Evolutionary conservation across 257 asterid species (phyloP), one percentile per base, ranked within the genome.

Genomic region (Vinca minor): DNA sequence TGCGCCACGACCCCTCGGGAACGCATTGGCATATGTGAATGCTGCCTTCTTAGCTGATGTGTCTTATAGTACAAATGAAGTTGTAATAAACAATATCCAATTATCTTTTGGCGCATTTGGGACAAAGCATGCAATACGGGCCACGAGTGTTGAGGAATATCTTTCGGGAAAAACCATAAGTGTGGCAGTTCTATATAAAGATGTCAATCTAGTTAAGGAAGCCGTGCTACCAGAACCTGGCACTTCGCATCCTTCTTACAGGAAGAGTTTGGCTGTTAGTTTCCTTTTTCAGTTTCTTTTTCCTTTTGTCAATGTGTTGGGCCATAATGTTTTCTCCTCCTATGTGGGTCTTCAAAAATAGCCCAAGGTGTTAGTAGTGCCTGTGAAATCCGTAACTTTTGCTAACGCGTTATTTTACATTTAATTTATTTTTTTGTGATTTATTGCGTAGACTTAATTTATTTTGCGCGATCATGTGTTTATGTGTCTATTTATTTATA

Each of bases 21-120:
- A 74, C 72, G 90, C 94, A 8, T 70, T 86, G 72, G 86, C 94
- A 26, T 86, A 86, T 67, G 44, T 78, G 53, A 83, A 83, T 61
- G 85, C 88, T 56, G 81, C 90, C 34, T 86, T 86, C 78, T 72
- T 78, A 66, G 90, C 83, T 48, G 85, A 77, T 66, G 67, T 81
- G 69, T 81, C 83, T 63, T 52, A 8, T 57, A 39, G 69, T 65
- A 34, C 41, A 67, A 69, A 64, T 18, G 83, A 84, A 29, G 44
- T 74, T 63, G 4, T 74, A 9, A 68, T 83, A 53, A 77, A 79
- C 39, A 52, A 50, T 46, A 53, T 74, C 29, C 69, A 45, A 36
- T 65, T 86, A 63, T 82, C 82, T 5, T 86, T 79, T 32, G 94
- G 90, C 72, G 85, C 86, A 68, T 82, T 69, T 63, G 94, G 88